Percentiles rank a stretch among this genome's conserved stretches.
Evolutionary conservation across 2,329 filamentous ascomycete species (phyloP).

Genomic region (Aureobasidium sp.): DNA sequence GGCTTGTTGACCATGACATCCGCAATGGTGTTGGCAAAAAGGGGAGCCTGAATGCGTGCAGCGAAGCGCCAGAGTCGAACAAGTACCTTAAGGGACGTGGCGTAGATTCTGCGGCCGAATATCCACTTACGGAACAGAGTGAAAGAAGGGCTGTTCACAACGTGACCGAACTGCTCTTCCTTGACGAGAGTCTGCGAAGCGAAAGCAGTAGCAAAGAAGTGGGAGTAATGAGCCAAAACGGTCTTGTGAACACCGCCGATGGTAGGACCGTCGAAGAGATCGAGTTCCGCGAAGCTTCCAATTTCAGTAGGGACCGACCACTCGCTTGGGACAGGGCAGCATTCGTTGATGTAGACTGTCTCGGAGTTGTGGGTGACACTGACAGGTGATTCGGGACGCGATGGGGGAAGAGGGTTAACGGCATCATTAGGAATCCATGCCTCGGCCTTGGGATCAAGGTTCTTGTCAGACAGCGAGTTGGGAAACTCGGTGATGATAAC

Average conservation of each 20-base stretch:
- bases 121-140: background rate
- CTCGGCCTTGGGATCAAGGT: background rate
- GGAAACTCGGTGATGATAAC: background rate
- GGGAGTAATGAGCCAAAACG: background rate
- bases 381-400: background rate
- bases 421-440: background rate
- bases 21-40: background rate
- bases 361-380: background rate
- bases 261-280: background rate
- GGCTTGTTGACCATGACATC: background rate
- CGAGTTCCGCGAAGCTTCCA: background rate
- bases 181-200: no score
- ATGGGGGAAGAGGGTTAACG: background rate
- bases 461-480: background rate
- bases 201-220: background rate
- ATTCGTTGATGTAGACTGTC: background rate
- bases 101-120: background rate
- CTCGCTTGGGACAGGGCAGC: background rate
- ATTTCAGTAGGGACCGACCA: background rate
- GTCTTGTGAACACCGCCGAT: background rate
- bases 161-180: background rate
- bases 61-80: conserved; percentile 3
- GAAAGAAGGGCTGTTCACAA: background rate
- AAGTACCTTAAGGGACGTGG: background rate
- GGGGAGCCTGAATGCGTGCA: background rate